Evolutionary conservation across 192 early-diverging fungal species (phyloP), one percentile per base, ranked within the genome.

Genomic region (Diversispora eburnea): DNA sequence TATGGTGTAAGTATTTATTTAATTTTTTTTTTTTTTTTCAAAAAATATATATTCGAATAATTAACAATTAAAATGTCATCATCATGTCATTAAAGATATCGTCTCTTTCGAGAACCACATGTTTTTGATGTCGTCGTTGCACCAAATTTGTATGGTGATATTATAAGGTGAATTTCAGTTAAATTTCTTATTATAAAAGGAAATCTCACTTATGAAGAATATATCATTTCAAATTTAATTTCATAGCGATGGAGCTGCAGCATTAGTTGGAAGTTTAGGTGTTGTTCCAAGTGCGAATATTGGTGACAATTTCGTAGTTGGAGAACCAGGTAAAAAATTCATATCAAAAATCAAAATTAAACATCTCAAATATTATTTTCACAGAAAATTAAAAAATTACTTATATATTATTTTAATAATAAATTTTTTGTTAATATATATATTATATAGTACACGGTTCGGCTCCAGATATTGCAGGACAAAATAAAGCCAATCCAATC

Each of bases 91-190:
- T 7, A 25, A 58, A 86, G 84, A 6, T 88, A 98, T 80, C 93
- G 97, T 75, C 88, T 99, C 88, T 99, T 97, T 90, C 92, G 95
- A 72, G 97, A 97, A 77, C 95, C 97, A 58, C 87, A 98, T 49
- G 87, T 87, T 8, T 97, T 97, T 84, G 97, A 99, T 82, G 97
- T 99, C 7, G 91, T 90, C 3, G 97, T 99, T 42, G 95, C 95
- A 3, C 97, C 97, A 72, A 99, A 99, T 85, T 80, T 99, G 76
- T 99, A 97, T 76, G 97, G 97, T 56, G 97, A 99, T 75, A 99
- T 99, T 69, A 93, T 99, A 76, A 92, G 81, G 71, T 81, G 41
- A 41, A 42, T 33, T 2, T 1, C 7, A 54, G 9, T 15, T n/a
- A 6, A 73, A 15, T 22, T 8, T 46, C n/a, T 61, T 33, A 3